Base-by-base conservation (phyloP, 768 basidiomycete genomes). In the Mycena amicta region DNA sequence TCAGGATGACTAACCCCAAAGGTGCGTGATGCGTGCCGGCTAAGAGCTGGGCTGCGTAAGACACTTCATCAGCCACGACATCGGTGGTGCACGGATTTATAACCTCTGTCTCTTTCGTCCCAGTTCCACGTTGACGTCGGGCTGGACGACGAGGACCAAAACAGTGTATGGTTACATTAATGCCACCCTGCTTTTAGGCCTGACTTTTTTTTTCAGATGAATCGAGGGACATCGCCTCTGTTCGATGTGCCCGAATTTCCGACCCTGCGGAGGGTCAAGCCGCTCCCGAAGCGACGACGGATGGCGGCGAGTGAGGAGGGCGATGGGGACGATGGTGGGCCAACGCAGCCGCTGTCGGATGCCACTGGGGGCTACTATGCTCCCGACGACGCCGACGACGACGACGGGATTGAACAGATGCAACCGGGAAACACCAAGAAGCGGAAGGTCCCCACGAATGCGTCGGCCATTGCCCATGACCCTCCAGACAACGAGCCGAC, bases 391-490 rank as follows among this genome's bases (percentile, higher is more conserved):
- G 75, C 79, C 28, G 81, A 74, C 11, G 85, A 84, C 61, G 84
- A 79, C 22, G 89, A 89, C 67, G 86, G 86, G 63, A 67, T 80
- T 16, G 88, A 91, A 69, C 87, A 89, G 65, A 72, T 87, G 60
- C 90, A 91, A 62, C 90, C 86, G 3, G 88, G 87, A 6, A 93
- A 93, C 66, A 89, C 90, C 49, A 93, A 93, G 83, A 93, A 93
- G 75, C 80, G 92, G 49, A 93, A 93, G 70, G 91, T 93, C 2
- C 92, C 92, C 1, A 82, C 84, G 33, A 87, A 90, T 70, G 78
- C 80, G 53, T 79, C 82, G 56, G 77, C 80, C 39, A 79, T 72
- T 23, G 78, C 77, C 50, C 78, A 79, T 51, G 83, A 80, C 59
- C 65, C 64, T 13, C 52, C 56, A 33, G 68, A 50, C 22, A 60